Percentiles rank a stretch among this genome's conserved stretches.
Conservation (phyloP, 2,329 filamentous ascomycete genomes). For the Juglanconis sp. region DNA sequence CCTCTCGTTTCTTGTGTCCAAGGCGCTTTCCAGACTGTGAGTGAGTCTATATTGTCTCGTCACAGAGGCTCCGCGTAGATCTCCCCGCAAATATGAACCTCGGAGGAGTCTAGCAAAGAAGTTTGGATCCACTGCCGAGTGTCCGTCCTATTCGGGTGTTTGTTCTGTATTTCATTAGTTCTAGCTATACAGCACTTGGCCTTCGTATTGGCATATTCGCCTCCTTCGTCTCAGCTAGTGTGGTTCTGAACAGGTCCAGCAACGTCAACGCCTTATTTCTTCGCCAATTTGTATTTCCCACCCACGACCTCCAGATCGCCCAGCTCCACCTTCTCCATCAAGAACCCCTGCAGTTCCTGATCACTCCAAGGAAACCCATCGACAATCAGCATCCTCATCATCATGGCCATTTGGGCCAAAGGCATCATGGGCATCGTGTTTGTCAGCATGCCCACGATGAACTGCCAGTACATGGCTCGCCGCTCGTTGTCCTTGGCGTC, state of each 20-base stretch:
- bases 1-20: no score
- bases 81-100: no score
- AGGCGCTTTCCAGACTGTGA: no score
- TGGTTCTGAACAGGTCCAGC: not conserved
- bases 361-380: constrained; percentile 87
- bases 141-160: no score
- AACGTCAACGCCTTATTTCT: constrained; percentile 44
- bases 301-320: constrained; percentile 67
- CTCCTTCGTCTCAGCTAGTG: not conserved
- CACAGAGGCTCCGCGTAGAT: no score
- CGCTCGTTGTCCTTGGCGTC: constrained; percentile 62
- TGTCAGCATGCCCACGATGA: constrained; percentile 91
- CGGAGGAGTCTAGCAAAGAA: no score
- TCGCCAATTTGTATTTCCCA: constrained; percentile 66
- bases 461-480: constrained; percentile 76
- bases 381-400: constrained; percentile 88
- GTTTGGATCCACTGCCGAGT: no score
- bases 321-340: constrained; percentile 72
- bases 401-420: constrained; percentile 78
- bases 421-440: constrained; percentile 82
- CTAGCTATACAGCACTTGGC: not conserved
- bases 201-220: not conserved
- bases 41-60: no score
- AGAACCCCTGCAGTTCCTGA: constrained; percentile 80
- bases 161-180: not conserved